Conservation (phyloP, 768 basidiomycete species). For the Tylopilus intermedius region DNA sequence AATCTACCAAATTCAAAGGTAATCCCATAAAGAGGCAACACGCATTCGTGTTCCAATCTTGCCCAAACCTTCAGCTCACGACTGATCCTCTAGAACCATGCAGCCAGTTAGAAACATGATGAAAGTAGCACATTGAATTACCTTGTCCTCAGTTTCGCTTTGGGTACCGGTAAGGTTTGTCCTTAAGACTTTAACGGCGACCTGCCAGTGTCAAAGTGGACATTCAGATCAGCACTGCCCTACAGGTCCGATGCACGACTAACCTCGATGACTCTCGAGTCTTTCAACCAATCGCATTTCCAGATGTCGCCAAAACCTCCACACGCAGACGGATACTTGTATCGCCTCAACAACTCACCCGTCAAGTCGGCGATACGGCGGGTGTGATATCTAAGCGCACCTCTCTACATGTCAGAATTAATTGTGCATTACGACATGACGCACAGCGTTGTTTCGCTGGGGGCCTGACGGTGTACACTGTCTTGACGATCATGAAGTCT, state of each 20-base stretch:
- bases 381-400: not conserved
- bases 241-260: not conserved
- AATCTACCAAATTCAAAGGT: conserved; percentile 28
- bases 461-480: not conserved
- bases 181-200: conserved; percentile 26
- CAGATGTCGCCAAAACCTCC: conserved; percentile 23
- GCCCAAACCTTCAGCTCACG: conserved; percentile 25
- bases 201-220: conserved; percentile 3
- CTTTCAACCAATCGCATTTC: conserved; percentile 22
- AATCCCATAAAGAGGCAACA: conserved; percentile 28
- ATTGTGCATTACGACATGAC: not conserved
- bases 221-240: not conserved
- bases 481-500: not conserved
- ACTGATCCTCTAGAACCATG: conserved; percentile 6
- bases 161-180: conserved; percentile 11
- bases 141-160: conserved; percentile 14
- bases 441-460: conserved; percentile 1
- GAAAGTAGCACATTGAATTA: not conserved
- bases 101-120: not conserved
- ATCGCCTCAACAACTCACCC: conserved; percentile 7
- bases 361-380: conserved; percentile 12
- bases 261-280: conserved; percentile 18
- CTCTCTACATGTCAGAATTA: not conserved
- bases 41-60: conserved; percentile 23
- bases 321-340: conserved; percentile 21